phyloP scores from a whole-genome alignment of 106 monocot species.

The Dactylorhiza incarnata region DNA sequence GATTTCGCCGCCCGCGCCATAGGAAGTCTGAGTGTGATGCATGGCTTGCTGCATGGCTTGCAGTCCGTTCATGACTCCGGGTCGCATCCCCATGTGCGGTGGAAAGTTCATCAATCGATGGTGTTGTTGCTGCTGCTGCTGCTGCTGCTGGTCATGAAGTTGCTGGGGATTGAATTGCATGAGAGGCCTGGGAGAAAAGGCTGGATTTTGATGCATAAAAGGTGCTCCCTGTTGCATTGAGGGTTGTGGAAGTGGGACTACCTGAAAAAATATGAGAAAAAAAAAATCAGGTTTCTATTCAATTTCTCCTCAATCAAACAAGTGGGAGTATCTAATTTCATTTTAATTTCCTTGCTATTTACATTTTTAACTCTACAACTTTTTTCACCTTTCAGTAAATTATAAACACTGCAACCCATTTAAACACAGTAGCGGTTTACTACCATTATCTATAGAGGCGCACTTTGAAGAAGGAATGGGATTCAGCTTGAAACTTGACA shows the following conservation, averaged over 20 bases:
- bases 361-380: too few relatives aligned
- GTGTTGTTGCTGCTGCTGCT: conserved; percentile 35
- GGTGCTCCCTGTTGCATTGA: conserved; percentile 41
- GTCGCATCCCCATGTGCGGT: conserved; percentile 49
- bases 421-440: too few relatives aligned
- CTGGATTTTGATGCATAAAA: conserved; percentile 41
- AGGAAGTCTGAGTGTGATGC: conserved; percentile 19
- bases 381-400: too few relatives aligned
- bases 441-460: too few relatives aligned
- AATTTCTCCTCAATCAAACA: too few relatives aligned
- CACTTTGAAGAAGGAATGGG: too few relatives aligned
- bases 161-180: conserved; percentile 44
- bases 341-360: too few relatives aligned
- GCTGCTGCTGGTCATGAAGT: conserved; percentile 33
- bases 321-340: too few relatives aligned
- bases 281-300: not conserved
- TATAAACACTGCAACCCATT: too few relatives aligned
- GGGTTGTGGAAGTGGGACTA: conserved; percentile 45
- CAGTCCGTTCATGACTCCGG: conserved; percentile 34
- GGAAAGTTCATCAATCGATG: conserved; percentile 28
- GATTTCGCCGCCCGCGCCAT: conserved; percentile 14
- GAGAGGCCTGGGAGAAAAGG: conserved; percentile 38
- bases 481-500: too few relatives aligned
- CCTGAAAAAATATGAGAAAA: conserved; percentile 20
- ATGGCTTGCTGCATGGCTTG: conserved; percentile 22